Evolutionary conservation across 192 early-diverging fungal species (phyloP).

Genomic region (Coemansia sp.): DNA sequence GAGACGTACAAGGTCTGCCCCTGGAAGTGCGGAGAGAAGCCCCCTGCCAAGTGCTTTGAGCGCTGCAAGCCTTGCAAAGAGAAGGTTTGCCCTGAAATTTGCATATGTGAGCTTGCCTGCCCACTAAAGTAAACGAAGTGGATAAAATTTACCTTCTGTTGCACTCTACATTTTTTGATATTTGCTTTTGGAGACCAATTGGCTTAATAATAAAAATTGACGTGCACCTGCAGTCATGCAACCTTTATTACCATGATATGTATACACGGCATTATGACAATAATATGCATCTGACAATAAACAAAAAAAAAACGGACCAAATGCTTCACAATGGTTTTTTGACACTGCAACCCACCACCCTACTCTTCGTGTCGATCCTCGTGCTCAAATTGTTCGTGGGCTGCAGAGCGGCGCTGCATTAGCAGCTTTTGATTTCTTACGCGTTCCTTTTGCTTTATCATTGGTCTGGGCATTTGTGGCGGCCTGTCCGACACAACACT

Average conservation of each 20-base stretch:
- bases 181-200: background rate
- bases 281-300: background rate
- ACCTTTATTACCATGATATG: background rate
- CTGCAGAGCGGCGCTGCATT: background rate
- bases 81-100: constrained; percentile 35
- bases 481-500: background rate
- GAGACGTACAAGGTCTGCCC: constrained; percentile 22
- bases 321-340: background rate
- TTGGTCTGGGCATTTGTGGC: background rate
- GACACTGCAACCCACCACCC: background rate
- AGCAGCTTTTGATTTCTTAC: background rate
- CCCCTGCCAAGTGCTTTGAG: constrained; percentile 30
- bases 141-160: too few relatives aligned
- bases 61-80: constrained; percentile 50
- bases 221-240: background rate
- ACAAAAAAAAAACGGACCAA: too few relatives aligned
- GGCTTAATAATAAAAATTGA: background rate
- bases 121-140: constrained; percentile 17
- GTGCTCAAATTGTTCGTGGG: background rate
- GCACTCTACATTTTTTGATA: too few relatives aligned
- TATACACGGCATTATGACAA: background rate
- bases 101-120: constrained; percentile 46
- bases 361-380: background rate
- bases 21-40: constrained; percentile 37
- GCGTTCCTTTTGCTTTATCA: constrained; percentile 8